phyloP scores from a whole-genome alignment of 148 eudicot species.

The Chenopodium suecicum region DNA sequence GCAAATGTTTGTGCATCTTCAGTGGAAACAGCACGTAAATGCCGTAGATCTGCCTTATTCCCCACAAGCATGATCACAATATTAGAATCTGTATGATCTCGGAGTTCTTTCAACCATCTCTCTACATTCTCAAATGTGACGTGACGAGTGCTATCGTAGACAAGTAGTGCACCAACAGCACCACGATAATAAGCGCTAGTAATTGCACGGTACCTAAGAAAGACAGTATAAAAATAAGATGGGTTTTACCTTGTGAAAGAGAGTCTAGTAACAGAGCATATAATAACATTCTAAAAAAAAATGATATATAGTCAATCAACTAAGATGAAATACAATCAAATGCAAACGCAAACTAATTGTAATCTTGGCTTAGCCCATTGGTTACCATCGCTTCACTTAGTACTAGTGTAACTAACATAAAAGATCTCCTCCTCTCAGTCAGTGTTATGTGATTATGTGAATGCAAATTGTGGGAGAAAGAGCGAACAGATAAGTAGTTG shows the following conservation, averaged over 20 bases:
- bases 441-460: background rate
- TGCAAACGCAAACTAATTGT: background rate
- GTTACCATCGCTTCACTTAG: too few species aligned
- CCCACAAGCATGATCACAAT: slow-evolving; percentile 73
- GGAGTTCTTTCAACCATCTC: slow-evolving; percentile 72
- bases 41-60: slow-evolving; percentile 64
- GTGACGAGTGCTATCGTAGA: slow-evolving; percentile 56
- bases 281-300: too few species aligned
- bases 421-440: too few species aligned
- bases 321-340: background rate
- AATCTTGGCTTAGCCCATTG: background rate
- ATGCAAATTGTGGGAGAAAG: background rate
- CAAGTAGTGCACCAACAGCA: slow-evolving; percentile 66
- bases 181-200: slow-evolving; percentile 75
- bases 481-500: background rate
- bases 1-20: slow-evolving; percentile 65
- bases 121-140: slow-evolving; percentile 66
- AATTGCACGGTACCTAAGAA: slow-evolving; percentile 60
- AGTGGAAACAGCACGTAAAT: slow-evolving; percentile 58
- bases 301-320: too few species aligned
- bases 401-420: too few species aligned
- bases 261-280: background rate
- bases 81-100: slow-evolving; percentile 62
- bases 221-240: slow-evolving; percentile 6
- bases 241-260: background rate